Percentiles rank a stretch among this genome's conserved stretches.
phyloP scores from a whole-genome alignment of 2,329 filamentous ascomycete species.

The Fusarium sp. region DNA sequence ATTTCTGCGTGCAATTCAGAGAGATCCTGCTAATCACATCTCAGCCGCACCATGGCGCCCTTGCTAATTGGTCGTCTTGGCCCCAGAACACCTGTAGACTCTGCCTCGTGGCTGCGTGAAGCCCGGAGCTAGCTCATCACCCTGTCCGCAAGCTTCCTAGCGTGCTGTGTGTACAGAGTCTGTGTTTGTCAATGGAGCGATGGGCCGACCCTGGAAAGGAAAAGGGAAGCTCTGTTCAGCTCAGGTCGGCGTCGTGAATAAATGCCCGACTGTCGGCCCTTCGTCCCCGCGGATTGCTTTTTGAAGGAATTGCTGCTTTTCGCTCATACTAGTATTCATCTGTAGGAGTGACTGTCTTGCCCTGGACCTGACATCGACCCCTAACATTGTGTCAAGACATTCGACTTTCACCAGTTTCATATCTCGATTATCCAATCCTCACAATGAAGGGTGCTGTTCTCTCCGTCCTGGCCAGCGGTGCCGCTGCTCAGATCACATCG shows the following conservation, averaged over 20 bases:
- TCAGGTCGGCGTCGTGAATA: slow-evolving; percentile 24
- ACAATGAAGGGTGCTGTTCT: slow-evolving; percentile 41
- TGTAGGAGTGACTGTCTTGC: slow-evolving; percentile 19
- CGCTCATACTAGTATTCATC: neutral
- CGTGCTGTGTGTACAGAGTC: slow-evolving; percentile 13
- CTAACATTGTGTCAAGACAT: slow-evolving; percentile 1
- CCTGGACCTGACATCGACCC: neutral
- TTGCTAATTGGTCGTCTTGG: slow-evolving; percentile 27
- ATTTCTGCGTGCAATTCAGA: slow-evolving; percentile 15
- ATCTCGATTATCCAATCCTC: slow-evolving; percentile 7
- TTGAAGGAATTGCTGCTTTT: slow-evolving; percentile 12
- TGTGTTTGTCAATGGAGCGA: slow-evolving; percentile 20
- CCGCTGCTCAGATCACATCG: slow-evolving; percentile 43
- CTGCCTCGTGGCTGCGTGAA: slow-evolving; percentile 38
- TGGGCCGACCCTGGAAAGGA: slow-evolving; percentile 23
- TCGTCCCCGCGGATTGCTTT: neutral
- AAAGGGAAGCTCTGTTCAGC: slow-evolving; percentile 18
- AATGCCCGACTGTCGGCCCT: slow-evolving; percentile 26
- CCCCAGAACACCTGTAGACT: slow-evolving; percentile 9
- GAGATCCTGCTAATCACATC: slow-evolving; percentile 23
- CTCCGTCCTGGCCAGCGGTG: slow-evolving; percentile 37
- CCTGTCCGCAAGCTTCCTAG: slow-evolving; percentile 37
- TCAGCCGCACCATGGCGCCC: slow-evolving; percentile 39
- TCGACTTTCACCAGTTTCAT: neutral
- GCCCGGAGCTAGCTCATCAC: slow-evolving; percentile 14